Base-by-base conservation (phyloP, 2,329 filamentous ascomycete species). In the Colletotrichum coccodes region DNA sequence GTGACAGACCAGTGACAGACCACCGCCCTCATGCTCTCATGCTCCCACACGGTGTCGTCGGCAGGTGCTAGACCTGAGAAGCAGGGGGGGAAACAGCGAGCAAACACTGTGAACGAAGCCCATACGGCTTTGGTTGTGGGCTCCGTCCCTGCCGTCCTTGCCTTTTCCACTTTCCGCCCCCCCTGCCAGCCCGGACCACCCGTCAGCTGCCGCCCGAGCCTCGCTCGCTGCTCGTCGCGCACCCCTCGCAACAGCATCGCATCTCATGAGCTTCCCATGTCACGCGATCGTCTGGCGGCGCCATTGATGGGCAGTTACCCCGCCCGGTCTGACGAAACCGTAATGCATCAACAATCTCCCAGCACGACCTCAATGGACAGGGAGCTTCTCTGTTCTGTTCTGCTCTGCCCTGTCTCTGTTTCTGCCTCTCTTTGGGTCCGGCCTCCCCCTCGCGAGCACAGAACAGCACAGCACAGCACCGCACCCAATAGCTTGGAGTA, bases 301-400 rank as follows among this genome's bases (percentile, higher is more conserved):
- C 67, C 64, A 70, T 68, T 53, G 49, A 68, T 69, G 61, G 58
- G 36, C 63, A 68, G 53, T 68, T 70, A 70, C 67, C 67, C 67
- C 67, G 67, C 67, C 67, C 57, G 64, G 67, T 68, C 67, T 70
- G 67, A 70, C 67, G 67, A 70, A 70, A 70, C 67, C 67, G 67
- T 70, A 70, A 70, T 68, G 67, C 66, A 69, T 50, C 61, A 56
- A 36, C 57, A 62, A 46, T 52, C 30, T 26, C 18, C 57, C 44
- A 30, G 30, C 21, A 16, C 42, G 32, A 21, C 6, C 42, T 44
- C 44, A 3, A 50, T 40, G 32, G 30, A 36, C 57, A 60, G 32
- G 57, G 44, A 60, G 57, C 56, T 49, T 21, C 44, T 49, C 30
- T 36, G 16, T 16, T 9, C 44, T 28, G 42, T n/a, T 16, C 12